These are phyloP conservation scores for Kregervanrija fluxuum DNA, from an alignment of 805 yeast species.

Conservation along the genomic window DNA sequence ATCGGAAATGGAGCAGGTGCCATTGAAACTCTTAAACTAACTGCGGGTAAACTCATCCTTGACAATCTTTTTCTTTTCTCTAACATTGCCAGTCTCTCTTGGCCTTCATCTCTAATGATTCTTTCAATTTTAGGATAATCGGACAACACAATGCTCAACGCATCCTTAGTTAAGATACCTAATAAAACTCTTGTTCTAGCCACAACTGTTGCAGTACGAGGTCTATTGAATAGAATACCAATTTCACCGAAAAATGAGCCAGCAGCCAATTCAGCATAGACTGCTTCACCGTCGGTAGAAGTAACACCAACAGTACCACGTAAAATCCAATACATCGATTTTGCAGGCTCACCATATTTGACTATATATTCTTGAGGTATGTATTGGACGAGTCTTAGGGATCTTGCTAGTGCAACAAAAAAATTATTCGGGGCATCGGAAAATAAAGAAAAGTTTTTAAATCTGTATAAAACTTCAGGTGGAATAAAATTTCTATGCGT, in stretches of 20 bases:
- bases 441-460: conserved; percentile 58
- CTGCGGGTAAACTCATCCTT: conserved; percentile 16
- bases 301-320: conserved; percentile 74
- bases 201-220: conserved; percentile 73
- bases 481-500: conserved; percentile 32
- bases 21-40: conserved; percentile 6
- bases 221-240: conserved; percentile 67
- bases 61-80: conserved; percentile 50
- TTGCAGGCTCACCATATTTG: conserved; percentile 64
- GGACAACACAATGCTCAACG: conserved; percentile 50
- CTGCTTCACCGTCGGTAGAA: conserved; percentile 69
- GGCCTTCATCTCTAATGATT: conserved; percentile 70
- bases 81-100: conserved; percentile 65
- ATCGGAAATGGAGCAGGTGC: conserved; percentile 4
- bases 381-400: conserved; percentile 50
- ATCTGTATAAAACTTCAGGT: conserved; percentile 43
- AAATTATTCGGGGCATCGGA: conserved; percentile 60
- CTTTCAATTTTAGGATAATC: conserved; percentile 61
- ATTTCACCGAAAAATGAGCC: conserved; percentile 78
- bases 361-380: conserved; percentile 67
- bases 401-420: conserved; percentile 50
- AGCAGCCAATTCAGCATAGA: conserved; percentile 59
- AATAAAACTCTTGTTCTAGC: conserved; percentile 60
- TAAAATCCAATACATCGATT: conserved; percentile 73
- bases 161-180: conserved; percentile 62